Evolutionary conservation across 1,139 yeast genomes (phyloP), one percentile per base, ranked within the genome.

Genomic region (Suhomyces ambrosiae): DNA sequence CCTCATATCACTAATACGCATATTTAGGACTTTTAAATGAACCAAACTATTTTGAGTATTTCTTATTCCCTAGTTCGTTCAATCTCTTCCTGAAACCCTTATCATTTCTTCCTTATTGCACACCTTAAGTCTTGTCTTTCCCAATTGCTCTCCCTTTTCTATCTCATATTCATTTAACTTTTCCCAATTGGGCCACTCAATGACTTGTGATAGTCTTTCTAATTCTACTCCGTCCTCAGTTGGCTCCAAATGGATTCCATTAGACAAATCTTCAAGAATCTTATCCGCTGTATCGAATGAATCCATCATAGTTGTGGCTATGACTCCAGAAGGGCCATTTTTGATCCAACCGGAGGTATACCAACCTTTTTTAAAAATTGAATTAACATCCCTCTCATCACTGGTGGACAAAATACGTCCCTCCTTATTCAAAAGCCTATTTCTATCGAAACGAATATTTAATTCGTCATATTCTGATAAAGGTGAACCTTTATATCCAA

Each of bases 331-430:
- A 7, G 96, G 88, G 0, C 96, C 96, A 39, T 76, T 82, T 43
- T 85, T 80, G 37, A 90, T 84, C 99, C 99, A 92, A 0, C 99
- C 99, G 4, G 92, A 71, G 1, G 87, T 81, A 52, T 89, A 92
- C 48, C 87, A 65, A 0, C 90, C 86, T 1, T 71, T 67, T 16
- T 48, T 56, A 35, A 43, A 60, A 14, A 55, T 44, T 3, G 54
- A 46, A 27, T 50, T 49, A 21, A 47, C 55, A n/a, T 49, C 55
- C 12, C 47, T 49, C 22, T 49, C 52, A 1, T 56, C 48, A n/a
- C 54, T 47, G 0, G 42, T 40, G 11, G 64, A 56, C 10, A 74
- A 50, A 0, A 85, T 76, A 35, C 83, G 72, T 1, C 96, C 96
- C 7, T 70, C 67, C 8, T 58, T 54, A 48, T 85, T 86, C 3